These are phyloP conservation scores for Solanum chacoense DNA, from an alignment of 305 asterid species.

Conservation along the genomic window DNA sequence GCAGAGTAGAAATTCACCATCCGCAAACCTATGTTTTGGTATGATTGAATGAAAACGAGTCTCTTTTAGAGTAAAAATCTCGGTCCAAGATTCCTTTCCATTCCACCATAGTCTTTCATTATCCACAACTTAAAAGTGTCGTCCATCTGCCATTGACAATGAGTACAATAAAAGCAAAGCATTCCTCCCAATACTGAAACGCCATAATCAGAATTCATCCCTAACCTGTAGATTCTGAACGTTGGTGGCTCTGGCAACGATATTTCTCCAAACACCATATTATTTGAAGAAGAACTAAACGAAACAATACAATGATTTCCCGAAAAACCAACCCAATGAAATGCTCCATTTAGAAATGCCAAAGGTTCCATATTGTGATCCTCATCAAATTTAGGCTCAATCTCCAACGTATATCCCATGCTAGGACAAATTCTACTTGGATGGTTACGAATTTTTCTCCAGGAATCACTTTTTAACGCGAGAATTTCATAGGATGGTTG, in stretches of 20 bases:
- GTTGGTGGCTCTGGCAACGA: background rate
- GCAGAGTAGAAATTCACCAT: background rate
- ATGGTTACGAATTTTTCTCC: background rate
- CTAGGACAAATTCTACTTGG: background rate
- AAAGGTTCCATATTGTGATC: too few species aligned
- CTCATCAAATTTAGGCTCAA: too few species aligned
- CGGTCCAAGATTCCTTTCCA: background rate
- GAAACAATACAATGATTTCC: too few species aligned
- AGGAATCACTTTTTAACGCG: background rate
- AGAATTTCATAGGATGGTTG: background rate
- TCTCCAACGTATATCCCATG: background rate
- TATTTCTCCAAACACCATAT: too few species aligned
- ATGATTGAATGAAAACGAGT: background rate
- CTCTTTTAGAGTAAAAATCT: background rate
- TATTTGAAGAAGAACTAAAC: too few species aligned
- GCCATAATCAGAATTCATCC: background rate
- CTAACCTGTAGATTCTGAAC: background rate
- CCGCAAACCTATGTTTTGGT: background rate
- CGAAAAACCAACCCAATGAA: too few species aligned
- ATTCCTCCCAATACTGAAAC: background rate
- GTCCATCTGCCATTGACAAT: background rate
- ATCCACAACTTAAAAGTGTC: background rate
- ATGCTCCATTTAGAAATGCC: too few species aligned
- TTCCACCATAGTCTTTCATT: background rate
- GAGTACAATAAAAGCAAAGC: background rate